Evolutionary conservation across 352 stramenopile genomes (phyloP).

Genomic region (Pythium aristosporum): DNA sequence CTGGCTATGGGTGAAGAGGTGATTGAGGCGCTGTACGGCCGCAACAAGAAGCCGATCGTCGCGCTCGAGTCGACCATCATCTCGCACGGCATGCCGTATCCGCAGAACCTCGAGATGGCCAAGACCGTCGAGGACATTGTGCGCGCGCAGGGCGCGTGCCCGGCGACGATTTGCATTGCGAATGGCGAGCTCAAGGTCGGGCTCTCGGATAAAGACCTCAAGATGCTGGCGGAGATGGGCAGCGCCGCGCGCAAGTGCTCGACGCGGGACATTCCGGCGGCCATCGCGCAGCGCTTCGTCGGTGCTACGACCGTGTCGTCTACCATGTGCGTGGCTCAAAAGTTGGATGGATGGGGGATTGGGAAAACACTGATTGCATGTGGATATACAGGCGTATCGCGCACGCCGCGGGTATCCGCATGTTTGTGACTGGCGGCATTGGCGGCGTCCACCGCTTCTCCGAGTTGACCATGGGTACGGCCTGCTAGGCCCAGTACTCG

Average conservation of each 20-base stretch:
- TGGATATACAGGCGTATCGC: constrained; percentile 74
- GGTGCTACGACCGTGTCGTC: constrained; percentile 96
- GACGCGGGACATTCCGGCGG: constrained; percentile 79
- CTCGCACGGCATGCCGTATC: constrained; percentile 98
- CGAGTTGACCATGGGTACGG: constrained; percentile 89
- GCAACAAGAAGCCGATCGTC: constrained; percentile 62
- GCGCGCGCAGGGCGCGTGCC: constrained; percentile 76
- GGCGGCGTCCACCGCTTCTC: constrained; percentile 96
- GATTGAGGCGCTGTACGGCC: constrained; percentile 31
- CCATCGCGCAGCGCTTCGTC: constrained; percentile 70
- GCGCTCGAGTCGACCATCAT: constrained; percentile 99
- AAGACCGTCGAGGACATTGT: constrained; percentile 91
- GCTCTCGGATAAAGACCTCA: constrained; percentile 54
- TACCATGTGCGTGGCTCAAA: constrained; percentile 81
- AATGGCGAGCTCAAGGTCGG: constrained; percentile 88
- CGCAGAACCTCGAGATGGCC: constrained; percentile 95
- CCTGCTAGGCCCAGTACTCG: background rate
- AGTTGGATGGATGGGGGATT: background rate
- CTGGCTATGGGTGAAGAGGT: constrained; percentile 33
- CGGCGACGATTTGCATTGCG: constrained; percentile 97
- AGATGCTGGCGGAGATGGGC: constrained; percentile 64
- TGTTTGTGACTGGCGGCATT: constrained; percentile 98
- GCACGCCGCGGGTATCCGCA: constrained; percentile 91
- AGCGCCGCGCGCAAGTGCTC: constrained; percentile 70
- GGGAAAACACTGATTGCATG: background rate